Base-by-base conservation (phyloP, 352 stramenopile genomes). In the Phytophthora lateralis region DNA sequence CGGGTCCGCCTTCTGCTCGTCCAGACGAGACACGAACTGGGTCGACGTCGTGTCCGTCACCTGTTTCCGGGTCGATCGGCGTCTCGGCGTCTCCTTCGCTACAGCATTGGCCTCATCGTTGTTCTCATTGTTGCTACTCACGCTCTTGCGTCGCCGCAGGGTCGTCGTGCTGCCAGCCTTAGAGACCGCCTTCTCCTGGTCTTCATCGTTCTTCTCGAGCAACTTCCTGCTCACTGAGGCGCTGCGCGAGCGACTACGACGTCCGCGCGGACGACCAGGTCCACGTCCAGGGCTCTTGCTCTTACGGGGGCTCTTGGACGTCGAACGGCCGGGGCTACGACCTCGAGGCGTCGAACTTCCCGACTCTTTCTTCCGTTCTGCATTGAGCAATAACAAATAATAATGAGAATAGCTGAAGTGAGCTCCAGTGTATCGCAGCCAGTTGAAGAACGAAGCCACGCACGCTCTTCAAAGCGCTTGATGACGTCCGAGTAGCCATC, bases 401-500 rank as follows among this genome's bases (percentile, higher is more conserved):
- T 34, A 43, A 44, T n/a, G 29, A 38, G 9, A 41, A 35, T 30
- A 60, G 44, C 32, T 2, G 20, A 41, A n/a, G 9, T 15, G 10
- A 37, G 30, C 30, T 37, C 24, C 48, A 6, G 24, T 21, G 6
- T 42, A 20, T 42, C 14, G 7, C 18, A 47, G 17, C 18, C 39
- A 15, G 6, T 46, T 46, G 39, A 27, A 27, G 39, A 46, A 10
- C 11, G 8, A 17, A 2, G 12, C 17, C 21, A 79, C 71, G 44
- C 58, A 90, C 78, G 59, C 37, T 85, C 75, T 70, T 93, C 84
- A 50, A 82, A 95, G 32, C 68, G 63, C 49, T 84, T 88, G 53
- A 95, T 89, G 57, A 89, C 66, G 3, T 75, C 53, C 45, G 70
- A 85, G 69, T 92, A 90, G 18, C 84, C 84, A 62, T 95, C 86